Conservation (phyloP, 495 filamentous ascomycete species). For the Zalerion maritima region DNA sequence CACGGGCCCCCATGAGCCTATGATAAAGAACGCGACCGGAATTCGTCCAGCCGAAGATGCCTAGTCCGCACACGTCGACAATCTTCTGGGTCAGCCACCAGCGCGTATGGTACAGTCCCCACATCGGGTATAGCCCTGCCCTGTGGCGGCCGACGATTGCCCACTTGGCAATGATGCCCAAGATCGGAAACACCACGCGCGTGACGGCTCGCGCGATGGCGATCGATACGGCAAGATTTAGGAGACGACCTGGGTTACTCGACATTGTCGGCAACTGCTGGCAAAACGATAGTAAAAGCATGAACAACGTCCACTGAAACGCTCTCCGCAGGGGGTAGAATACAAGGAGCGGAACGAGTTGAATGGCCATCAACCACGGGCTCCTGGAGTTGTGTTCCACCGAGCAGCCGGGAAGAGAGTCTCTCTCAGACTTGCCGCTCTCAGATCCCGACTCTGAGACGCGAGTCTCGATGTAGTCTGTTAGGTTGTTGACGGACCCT, state of each 20-base stretch:
- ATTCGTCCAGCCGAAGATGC: slow-evolving; percentile 19
- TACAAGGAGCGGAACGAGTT: slow-evolving; percentile 21
- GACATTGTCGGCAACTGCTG: slow-evolving; percentile 11
- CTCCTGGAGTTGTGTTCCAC: slow-evolving; percentile 26
- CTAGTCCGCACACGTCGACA: slow-evolving; percentile 23
- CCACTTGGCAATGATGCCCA: slow-evolving; percentile 29
- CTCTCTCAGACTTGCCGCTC: slow-evolving; percentile 5
- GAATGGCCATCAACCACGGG: slow-evolving; percentile 20
- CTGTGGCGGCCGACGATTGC: slow-evolving; percentile 26
- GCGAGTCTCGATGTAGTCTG: slow-evolving; percentile 11
- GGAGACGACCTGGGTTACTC: slow-evolving; percentile 15
- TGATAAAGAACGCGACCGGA: slow-evolving; percentile 22
- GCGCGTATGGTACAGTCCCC: slow-evolving; percentile 31
- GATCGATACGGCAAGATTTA: slow-evolving; percentile 20
- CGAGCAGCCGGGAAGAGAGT: slow-evolving; percentile 11
- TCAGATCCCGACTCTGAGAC: slow-evolving; percentile 6
- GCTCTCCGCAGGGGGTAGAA: slow-evolving; percentile 24
- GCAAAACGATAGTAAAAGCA: slow-evolving; percentile 17
- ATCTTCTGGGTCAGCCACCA: slow-evolving; percentile 35
- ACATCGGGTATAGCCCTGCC: slow-evolving; percentile 33
- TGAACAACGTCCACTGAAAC: slow-evolving; percentile 25
- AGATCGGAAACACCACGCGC: slow-evolving; percentile 15
- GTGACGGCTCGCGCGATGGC: slow-evolving; percentile 15
- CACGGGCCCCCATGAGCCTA: slow-evolving; percentile 25
- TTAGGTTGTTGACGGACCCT: slow-evolving; percentile 16